phyloP scores from a whole-genome alignment of 345 rosid species.

The Syzygium oleosum region DNA sequence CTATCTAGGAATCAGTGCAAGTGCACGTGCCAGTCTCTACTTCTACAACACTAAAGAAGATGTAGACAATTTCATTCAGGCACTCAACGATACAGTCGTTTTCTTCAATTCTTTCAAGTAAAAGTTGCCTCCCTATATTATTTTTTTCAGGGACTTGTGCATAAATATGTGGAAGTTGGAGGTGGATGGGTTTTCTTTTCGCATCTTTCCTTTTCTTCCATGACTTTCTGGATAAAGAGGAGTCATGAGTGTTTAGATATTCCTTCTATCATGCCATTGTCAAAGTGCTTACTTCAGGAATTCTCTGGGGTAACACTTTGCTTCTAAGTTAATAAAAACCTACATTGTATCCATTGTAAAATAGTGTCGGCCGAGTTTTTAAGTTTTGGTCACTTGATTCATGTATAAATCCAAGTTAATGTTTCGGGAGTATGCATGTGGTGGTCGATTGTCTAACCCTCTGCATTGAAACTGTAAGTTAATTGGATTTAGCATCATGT shows the following conservation, averaged over 20 bases:
- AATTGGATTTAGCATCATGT: neutral
- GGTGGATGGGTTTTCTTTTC: neutral
- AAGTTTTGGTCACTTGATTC: neutral
- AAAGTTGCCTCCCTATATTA: neutral
- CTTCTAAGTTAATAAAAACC: neutral
- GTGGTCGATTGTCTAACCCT: neutral
- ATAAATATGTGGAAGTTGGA: neutral
- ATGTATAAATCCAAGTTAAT: neutral
- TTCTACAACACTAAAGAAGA: constrained; percentile 91
- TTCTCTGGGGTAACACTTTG: neutral
- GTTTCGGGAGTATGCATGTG: neutral
- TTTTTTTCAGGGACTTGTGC: neutral
- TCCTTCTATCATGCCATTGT: neutral
- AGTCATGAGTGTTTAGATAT: neutral
- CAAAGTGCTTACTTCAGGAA: neutral
- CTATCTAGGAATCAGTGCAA: constrained; percentile 65
- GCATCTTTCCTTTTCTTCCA: neutral
- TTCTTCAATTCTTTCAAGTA: constrained; percentile 77
- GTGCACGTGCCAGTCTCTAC: constrained; percentile 93
- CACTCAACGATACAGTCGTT: constrained; percentile 62
- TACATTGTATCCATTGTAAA: neutral
- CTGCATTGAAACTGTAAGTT: neutral
- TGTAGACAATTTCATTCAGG: constrained; percentile 58
- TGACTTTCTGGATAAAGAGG: neutral
- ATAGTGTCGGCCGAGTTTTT: neutral